These are phyloP conservation scores for Pythium utonaiense DNA, from an alignment of 352 stramenopile genomes.

Conservation along the genomic window DNA sequence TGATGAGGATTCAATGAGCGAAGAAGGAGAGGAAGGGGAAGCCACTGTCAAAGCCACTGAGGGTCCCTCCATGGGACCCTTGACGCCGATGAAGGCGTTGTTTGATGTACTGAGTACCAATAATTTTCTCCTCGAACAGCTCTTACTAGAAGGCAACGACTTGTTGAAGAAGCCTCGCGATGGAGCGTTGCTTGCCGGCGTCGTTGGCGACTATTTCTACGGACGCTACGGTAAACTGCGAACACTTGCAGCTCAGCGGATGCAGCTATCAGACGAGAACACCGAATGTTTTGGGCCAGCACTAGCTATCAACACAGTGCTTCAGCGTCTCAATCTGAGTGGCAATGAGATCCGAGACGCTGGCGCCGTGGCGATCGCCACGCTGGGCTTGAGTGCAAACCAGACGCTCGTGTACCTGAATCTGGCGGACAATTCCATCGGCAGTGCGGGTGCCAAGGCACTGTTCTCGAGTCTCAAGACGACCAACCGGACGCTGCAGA, in stretches of 20 bases:
- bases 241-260: slow-evolving; percentile 38
- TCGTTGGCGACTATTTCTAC: slow-evolving; percentile 76
- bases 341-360: slow-evolving; percentile 50
- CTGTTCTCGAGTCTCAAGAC: slow-evolving; percentile 41
- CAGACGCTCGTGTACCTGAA: slow-evolving; percentile 45
- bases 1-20: background rate
- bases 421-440: slow-evolving; percentile 57
- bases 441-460: slow-evolving; percentile 39
- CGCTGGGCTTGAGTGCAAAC: slow-evolving; percentile 38
- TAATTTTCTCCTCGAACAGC: slow-evolving; percentile 61
- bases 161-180: slow-evolving; percentile 26
- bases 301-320: slow-evolving; percentile 54
- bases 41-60: background rate
- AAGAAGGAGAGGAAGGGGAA: slow-evolving; percentile 2
- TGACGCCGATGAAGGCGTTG: slow-evolving; percentile 31
- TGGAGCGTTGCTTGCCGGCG: slow-evolving; percentile 29
- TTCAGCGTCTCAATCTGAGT: slow-evolving; percentile 52
- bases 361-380: slow-evolving; percentile 36
- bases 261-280: slow-evolving; percentile 41
- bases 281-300: slow-evolving; percentile 36
- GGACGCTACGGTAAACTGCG: slow-evolving; percentile 56
- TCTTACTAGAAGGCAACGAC: slow-evolving; percentile 56
- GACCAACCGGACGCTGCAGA: slow-evolving; percentile 36
- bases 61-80: background rate
- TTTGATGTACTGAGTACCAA: slow-evolving; percentile 37